Conservation (phyloP, 208 protist species). For the Phytomonas sp. region DNA sequence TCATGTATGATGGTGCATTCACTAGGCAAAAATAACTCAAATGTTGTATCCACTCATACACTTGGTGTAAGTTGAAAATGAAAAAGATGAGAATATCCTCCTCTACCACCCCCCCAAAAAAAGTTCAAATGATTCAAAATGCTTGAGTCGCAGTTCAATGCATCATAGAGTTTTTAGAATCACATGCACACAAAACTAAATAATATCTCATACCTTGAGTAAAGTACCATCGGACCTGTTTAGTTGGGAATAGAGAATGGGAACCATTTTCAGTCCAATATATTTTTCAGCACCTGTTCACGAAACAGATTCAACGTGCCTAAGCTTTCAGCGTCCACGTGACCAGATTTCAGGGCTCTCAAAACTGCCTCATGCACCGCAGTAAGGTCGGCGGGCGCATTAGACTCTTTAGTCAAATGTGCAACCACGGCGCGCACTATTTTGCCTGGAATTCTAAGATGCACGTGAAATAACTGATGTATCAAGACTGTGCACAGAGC, state of each 20-base stretch:
- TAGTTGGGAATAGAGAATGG: neutral
- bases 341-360: conserved; percentile 24
- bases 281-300: neutral
- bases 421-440: conserved; percentile 45
- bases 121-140: neutral
- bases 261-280: neutral
- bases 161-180: neutral
- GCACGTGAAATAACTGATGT: conserved; percentile 35
- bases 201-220: neutral
- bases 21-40: neutral
- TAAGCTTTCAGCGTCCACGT: conserved; percentile 9
- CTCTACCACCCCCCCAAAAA: neutral
- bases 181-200: neutral
- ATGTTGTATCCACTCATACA: neutral
- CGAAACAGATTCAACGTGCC: neutral
- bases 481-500: conserved; percentile 42
- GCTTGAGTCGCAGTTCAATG: neutral
- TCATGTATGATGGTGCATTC: neutral
- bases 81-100: neutral
- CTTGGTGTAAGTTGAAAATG: neutral
- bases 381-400: conserved; percentile 19
- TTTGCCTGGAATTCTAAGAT: conserved; percentile 51
- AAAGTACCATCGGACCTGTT: neutral
- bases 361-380: conserved; percentile 29
- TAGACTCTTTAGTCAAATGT: conserved; percentile 24